Evolutionary conservation across 305 asterid genomes (phyloP).

Genomic region (Ilex paraguariensis): DNA sequence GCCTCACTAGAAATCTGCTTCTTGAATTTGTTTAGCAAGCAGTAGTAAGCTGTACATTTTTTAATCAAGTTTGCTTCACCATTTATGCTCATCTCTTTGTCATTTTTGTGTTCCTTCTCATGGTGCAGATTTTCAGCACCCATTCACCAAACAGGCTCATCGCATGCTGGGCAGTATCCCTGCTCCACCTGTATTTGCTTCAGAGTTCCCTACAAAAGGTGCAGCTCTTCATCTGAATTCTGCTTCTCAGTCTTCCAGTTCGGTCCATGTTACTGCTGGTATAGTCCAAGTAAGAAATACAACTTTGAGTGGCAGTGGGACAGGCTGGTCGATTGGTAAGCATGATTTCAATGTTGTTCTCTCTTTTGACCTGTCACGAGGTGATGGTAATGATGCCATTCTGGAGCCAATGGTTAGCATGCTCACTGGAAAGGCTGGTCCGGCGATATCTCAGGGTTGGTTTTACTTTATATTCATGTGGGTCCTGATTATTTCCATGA

Average conservation of each 20-base stretch:
- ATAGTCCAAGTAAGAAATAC: slow-evolving; percentile 56
- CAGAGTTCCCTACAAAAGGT: slow-evolving; percentile 71
- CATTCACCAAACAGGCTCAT: slow-evolving; percentile 63
- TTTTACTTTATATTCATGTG: slow-evolving; percentile 49
- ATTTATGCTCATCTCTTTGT: neutral
- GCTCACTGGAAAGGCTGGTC: slow-evolving; percentile 39
- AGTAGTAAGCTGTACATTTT: no score
- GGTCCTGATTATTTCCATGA: slow-evolving; percentile 56
- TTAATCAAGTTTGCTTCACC: neutral
- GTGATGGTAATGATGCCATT: slow-evolving; percentile 38
- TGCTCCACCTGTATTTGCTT: slow-evolving; percentile 84
- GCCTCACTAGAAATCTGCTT: no score
- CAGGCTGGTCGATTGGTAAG: slow-evolving; percentile 39
- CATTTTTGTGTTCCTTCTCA: neutral
- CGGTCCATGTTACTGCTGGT: slow-evolving; percentile 69
- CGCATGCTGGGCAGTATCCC: slow-evolving; percentile 69
- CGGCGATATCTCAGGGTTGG: slow-evolving; percentile 40
- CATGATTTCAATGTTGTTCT: slow-evolving; percentile 49
- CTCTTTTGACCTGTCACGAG: slow-evolving; percentile 55
- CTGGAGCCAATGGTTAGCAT: slow-evolving; percentile 45
- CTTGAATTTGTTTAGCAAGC: no score
- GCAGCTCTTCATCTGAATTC: slow-evolving; percentile 38
- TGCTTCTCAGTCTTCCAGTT: slow-evolving; percentile 45
- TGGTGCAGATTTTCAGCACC: slow-evolving; percentile 50
- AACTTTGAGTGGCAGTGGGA: slow-evolving; percentile 23